Base-by-base conservation (phyloP, 495 filamentous ascomycete species). In the Hypomontagnella monticulosa region DNA sequence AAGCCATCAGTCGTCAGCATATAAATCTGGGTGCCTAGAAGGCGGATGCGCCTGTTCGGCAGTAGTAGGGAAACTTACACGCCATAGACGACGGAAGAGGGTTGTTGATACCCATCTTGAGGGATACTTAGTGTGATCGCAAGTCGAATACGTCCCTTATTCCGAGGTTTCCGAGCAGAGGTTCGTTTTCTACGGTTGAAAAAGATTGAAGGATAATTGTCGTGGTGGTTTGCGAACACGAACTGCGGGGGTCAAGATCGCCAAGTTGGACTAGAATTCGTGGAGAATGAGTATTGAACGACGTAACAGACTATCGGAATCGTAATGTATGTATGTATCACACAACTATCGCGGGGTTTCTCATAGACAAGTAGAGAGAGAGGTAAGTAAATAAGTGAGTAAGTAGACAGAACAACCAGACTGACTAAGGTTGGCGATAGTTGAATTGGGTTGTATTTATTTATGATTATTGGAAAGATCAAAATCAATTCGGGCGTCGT, bases 81-180 rank as follows among this genome's bases (percentile, higher is more conserved):
- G 80, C 80, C 78, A 86, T 77, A 62, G 81, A 84, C 70, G 82
- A 84, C 71, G 84, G 84, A 34, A 86, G 80, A 61, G 83, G 83
- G 69, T 86, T 86, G 67, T 86, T 76, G 72, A 86, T 76, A 63
- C 84, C 84, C 82, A 86, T 83, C 61, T 50, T 71, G 60, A 71
- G 57, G 42, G 33, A 36, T 27, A 34, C 51, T 50, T 37, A 33
- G 37, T 53, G 40, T 34, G 27, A 32, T 58, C 49, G 38, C 55
- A 48, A 27, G 32, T 16, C 14, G 15, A 47, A 57, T 18, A 27
- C 1, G 1, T 4, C 4, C 30, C 46, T 2, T 32, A 50, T 60
- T 50, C 66, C 59, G 66, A 12, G 7, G 19, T 41, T 63, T 44
- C 59, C 66, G 66, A 63, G 60, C 6, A 46, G 20, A 10, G 36